Evolutionary conservation across 2,329 filamentous ascomycete species (phyloP).

Genomic region (Cladobotryum mycophilum): DNA sequence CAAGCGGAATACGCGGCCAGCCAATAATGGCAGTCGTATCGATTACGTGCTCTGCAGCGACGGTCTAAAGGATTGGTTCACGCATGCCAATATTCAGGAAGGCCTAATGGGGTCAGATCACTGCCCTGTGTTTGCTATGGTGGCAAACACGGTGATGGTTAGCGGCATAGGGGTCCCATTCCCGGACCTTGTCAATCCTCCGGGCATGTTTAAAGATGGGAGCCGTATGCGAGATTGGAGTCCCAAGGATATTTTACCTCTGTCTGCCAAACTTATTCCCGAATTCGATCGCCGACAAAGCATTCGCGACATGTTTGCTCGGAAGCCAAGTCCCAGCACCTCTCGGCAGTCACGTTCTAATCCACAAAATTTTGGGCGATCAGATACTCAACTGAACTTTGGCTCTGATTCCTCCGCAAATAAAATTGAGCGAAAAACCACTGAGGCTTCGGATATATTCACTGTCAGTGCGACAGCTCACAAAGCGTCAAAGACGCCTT

Average conservation of each 20-base stretch:
- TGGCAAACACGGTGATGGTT: slow-evolving; percentile 56
- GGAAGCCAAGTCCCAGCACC: slow-evolving; percentile 23
- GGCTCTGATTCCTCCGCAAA: not conserved
- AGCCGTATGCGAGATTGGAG: slow-evolving; percentile 60
- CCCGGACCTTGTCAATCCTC: slow-evolving; percentile 71
- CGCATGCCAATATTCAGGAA: slow-evolving; percentile 80
- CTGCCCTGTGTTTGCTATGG: slow-evolving; percentile 79
- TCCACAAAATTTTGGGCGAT: no score
- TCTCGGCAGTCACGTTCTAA: not conserved
- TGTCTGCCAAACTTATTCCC: slow-evolving; percentile 77
- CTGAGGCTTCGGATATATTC: not conserved
- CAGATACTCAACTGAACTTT: no score
- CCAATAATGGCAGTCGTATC: slow-evolving; percentile 87
- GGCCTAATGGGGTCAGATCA: slow-evolving; percentile 93
- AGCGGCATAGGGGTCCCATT: slow-evolving; percentile 47
- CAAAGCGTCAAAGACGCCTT: not conserved
- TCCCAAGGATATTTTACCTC: slow-evolving; percentile 58
- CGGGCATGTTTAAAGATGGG: slow-evolving; percentile 63
- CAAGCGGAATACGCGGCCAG: slow-evolving; percentile 89
- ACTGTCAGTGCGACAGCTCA: not conserved
- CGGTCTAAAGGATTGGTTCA: slow-evolving; percentile 74
- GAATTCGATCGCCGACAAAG: slow-evolving; percentile 80
- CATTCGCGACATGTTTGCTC: slow-evolving; percentile 86
- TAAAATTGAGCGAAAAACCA: not conserved
- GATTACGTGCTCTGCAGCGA: slow-evolving; percentile 86